Conservation (phyloP, 106 monocot genomes). For the Apostasia ramifera region DNA sequence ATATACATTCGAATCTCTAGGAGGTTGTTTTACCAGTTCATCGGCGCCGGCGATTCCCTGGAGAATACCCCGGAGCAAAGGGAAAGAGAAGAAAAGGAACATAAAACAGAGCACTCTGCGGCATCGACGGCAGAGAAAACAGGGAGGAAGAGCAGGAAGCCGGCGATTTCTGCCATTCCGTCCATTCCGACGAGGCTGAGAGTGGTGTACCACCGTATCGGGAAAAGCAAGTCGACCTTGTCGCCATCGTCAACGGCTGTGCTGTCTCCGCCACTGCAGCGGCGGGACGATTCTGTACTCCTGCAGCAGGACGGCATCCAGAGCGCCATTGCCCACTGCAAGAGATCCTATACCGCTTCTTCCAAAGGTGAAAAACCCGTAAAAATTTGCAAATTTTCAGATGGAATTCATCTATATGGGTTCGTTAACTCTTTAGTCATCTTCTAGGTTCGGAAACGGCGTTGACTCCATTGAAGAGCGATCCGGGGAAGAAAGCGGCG, state of each 20-base stretch:
- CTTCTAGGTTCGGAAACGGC: conserved; percentile 21
- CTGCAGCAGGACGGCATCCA: conserved; percentile 82
- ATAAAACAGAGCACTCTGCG: background rate
- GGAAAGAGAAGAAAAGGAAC: background rate
- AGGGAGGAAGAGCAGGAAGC: background rate
- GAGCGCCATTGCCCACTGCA: conserved; percentile 94
- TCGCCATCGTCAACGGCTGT: conserved; percentile 25
- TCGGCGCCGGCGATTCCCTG: background rate
- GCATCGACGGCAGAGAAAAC: background rate
- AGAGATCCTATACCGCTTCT: conserved; percentile 40
- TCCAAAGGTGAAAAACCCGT: conserved; percentile 16
- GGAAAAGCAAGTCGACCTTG: conserved; percentile 50
- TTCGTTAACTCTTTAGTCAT: background rate
- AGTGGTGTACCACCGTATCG: conserved; percentile 24
- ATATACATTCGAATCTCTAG: conserved; percentile 49
- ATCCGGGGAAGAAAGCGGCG: conserved; percentile 29
- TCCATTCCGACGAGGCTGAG: conserved; percentile 19
- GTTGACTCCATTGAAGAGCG: conserved; percentile 45
- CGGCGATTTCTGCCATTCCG: background rate
- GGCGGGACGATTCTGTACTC: conserved; percentile 62
- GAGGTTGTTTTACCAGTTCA: background rate
- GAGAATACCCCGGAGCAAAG: no score
- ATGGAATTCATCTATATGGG: background rate
- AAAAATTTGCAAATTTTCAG: no score
- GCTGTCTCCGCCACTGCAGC: conserved; percentile 8